Conservation (phyloP, 2,329 filamentous ascomycete genomes). For the Colletotrichum theobromicola region DNA sequence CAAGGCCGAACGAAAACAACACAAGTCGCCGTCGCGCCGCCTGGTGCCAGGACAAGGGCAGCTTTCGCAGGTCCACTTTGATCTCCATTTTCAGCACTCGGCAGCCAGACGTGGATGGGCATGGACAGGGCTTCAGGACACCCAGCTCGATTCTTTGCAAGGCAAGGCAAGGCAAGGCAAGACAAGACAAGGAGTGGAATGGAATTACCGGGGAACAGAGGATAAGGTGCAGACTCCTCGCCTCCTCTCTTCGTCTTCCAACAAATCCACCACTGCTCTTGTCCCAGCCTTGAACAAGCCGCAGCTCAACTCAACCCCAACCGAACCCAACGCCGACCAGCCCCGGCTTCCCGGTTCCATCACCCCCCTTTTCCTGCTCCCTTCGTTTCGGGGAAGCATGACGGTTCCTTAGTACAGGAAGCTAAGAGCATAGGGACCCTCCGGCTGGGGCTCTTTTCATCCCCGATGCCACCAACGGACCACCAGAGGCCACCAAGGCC, state of each 20-base stretch:
- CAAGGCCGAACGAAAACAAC: background rate
- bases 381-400: constrained; percentile 22
- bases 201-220: no score
- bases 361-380: constrained; percentile 4
- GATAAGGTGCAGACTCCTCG: no score
- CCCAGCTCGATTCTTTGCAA: no score
- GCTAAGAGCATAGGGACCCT: constrained; percentile 7
- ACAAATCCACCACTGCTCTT: background rate
- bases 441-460: constrained; percentile 14
- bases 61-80: background rate
- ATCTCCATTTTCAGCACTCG: background rate
- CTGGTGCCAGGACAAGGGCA: background rate
- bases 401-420: constrained; percentile 9
- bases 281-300: background rate
- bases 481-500: constrained; percentile 1
- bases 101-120: no score
- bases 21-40: background rate
- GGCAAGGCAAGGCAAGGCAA: no score
- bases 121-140: no score
- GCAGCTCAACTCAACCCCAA: background rate
- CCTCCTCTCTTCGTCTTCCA: background rate
- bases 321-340: background rate
- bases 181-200: no score
- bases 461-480: constrained; percentile 2
- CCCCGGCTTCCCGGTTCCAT: constrained; percentile 18